These are phyloP conservation scores for Leishmania arabica DNA, from an alignment of 208 protist genomes.

Conservation along the genomic window DNA sequence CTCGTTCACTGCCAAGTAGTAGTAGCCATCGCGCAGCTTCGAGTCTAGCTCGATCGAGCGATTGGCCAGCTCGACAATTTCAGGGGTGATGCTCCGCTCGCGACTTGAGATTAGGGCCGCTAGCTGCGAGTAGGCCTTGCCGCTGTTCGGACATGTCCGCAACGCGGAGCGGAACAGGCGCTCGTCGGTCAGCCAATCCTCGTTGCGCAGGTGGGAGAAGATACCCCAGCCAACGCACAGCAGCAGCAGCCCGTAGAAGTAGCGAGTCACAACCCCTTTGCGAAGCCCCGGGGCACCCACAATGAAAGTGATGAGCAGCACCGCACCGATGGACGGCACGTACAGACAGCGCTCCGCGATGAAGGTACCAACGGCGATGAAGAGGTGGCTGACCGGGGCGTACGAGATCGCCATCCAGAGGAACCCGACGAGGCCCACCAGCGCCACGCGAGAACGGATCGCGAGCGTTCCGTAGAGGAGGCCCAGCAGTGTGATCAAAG, in stretches of 20 bases:
- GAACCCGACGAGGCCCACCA: slow-evolving; percentile 29
- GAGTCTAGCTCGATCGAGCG: slow-evolving; percentile 38
- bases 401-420: slow-evolving; percentile 78
- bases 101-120: slow-evolving; percentile 24
- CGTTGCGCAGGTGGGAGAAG: slow-evolving; percentile 42
- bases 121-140: slow-evolving; percentile 42
- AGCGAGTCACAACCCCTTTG: slow-evolving; percentile 1
- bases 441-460: slow-evolving; percentile 13
- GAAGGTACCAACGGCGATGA: slow-evolving; percentile 84
- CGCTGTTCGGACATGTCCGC: slow-evolving; percentile 53
- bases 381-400: slow-evolving; percentile 82
- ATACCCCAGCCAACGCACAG: slow-evolving; percentile 40
- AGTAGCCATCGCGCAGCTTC: slow-evolving; percentile 40
- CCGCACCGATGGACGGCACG: slow-evolving; percentile 46
- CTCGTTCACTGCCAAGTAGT: slow-evolving; percentile 45
- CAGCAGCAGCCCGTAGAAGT: slow-evolving; percentile 29
- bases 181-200: slow-evolving; percentile 49
- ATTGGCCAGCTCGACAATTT: slow-evolving; percentile 32
- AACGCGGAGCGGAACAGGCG: slow-evolving; percentile 49
- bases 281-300: slow-evolving; percentile 20
- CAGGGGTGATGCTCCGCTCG: slow-evolving; percentile 20
- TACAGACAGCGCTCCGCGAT: slow-evolving; percentile 91
- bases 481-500: background rate
- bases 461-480: slow-evolving; percentile 26
- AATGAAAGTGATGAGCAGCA: slow-evolving; percentile 31